Base-by-base conservation (phyloP, 352 stramenopile species). In the Phytophthora tentaculata region DNA sequence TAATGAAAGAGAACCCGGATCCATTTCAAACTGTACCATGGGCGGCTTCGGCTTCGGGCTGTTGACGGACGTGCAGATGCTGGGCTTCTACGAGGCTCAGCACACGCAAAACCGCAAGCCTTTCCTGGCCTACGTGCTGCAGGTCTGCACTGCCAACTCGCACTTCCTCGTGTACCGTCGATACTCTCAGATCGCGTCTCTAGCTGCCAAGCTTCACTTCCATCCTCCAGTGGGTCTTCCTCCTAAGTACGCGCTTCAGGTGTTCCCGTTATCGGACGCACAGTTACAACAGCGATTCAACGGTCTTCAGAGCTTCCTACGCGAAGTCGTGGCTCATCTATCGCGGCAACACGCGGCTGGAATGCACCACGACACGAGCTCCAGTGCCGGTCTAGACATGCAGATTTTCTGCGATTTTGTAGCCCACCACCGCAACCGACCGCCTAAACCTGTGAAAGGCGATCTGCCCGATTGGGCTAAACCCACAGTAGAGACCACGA, bases 391-490 rank as follows among this genome's bases (percentile, higher is more conserved):
- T 0, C 64, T 88, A n/a, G 86, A 95, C 64, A 93, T 95, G 80
- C 86, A 95, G 74, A 81, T 91, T 59, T 91, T 92, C 63, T 86
- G 79, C 57, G 86, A 93, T 63, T 95, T 95, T 78, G 68, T 92
- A 23, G 67, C 71, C 6, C 65, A 82, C 41, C 81, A 92, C 22
- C 79, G 82, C 17, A 95, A 95, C 47, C 80, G 80, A 14, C 86
- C 86, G 29, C 84, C 82, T 2, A 65, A 63, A 39, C 73, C 86
- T 0, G 76, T 80, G n/a, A 72, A 77, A 12, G 69, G 66, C 7
- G 67, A 60, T 16, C 49, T 93, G 13, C 86, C 86, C 0, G 74
- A 88, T 20, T 94, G 86, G 84, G 86, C 84, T 17, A 76, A 71
- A 52, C 84, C 86, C 12, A 66, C 50, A 0, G 22, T 61, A 22